Evolutionary conservation across 257 asterid genomes (phyloP), one percentile per base, ranked within the genome.

Genomic region (Pogostemon cablin): DNA sequence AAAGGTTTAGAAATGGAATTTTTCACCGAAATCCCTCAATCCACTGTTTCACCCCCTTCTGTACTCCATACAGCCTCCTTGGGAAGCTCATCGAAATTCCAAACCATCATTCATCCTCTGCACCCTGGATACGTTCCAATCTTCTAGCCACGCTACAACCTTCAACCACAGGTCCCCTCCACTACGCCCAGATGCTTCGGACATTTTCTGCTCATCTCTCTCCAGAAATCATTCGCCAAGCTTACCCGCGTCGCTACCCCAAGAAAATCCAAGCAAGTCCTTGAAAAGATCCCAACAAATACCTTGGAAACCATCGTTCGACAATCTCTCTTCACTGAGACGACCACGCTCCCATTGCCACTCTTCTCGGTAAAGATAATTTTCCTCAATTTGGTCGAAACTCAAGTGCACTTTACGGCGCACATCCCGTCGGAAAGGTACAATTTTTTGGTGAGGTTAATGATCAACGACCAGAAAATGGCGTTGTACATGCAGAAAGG

Each of bases 321-420:
- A 9, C 38, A 76, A 42, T 53, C 86, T 0, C 86, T 88, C 72
- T 88, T 92, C 74, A 20, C 40, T 7, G 88, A 78, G 0, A 75
- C 56, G 8, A 74, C 4, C 34, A 11, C 77, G 2, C 93, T 93
- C 41, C 96, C 95, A 0, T 93, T 90, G 0, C 8, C 72, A 17
- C 35, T 44, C 44, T 62, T 77, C 0, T 74, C 82, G 5, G 75
- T 67, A 5, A 83, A 79, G 62, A 93, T 96, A 0, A 62, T 91
- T 0, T 87, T 93, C 65, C 99, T 93, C 12, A 97, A 93, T 62
- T 72, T 93, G 62, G 99, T 91, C 60, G 96, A 93, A 54, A 91
- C 99, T 0, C 69, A 91, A 62, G 91, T 93, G 67, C 98, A 93
- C 71, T 89, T 96, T n/a, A 82, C 80, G 1, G 78, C 86, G 9